Percentiles rank a stretch among this genome's conserved stretches.
phyloP scores from a whole-genome alignment of 768 basidiomycete species.

The Mycena capillaripes region DNA sequence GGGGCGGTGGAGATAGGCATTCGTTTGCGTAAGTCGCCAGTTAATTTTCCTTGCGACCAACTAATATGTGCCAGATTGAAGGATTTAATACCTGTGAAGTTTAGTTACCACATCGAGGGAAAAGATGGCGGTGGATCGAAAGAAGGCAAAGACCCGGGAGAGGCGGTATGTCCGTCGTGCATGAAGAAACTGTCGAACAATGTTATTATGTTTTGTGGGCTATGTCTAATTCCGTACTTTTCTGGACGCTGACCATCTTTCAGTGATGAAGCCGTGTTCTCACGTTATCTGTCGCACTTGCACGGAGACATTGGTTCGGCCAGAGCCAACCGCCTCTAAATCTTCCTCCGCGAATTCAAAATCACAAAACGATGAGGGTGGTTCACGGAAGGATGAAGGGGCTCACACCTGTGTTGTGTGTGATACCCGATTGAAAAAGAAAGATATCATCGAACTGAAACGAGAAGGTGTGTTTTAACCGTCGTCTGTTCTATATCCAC shows the following conservation, averaged over 20 bases:
- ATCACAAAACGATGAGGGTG: background rate
- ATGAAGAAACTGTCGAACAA: constrained; percentile 89
- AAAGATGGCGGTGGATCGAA: constrained; percentile 52
- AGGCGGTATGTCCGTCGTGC: constrained; percentile 90
- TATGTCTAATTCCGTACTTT: background rate
- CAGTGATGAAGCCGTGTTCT: constrained; percentile 89
- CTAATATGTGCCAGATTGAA: constrained; percentile 71
- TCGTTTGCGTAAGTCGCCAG: constrained; percentile 72
- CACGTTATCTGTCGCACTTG: constrained; percentile 96
- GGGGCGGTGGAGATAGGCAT: constrained; percentile 85
- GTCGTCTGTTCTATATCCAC: background rate
- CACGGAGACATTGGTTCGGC: constrained; percentile 86
- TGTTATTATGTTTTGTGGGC: constrained; percentile 76
- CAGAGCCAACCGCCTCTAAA: constrained; percentile 62
- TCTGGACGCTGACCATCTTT: background rate
- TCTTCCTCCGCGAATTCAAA: background rate
- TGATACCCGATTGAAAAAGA: constrained; percentile 72
- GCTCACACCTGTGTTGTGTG: constrained; percentile 83
- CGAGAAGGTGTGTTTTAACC: constrained; percentile 78
- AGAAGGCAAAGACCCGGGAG: constrained; percentile 63
- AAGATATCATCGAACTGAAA: constrained; percentile 86
- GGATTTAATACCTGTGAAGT: constrained; percentile 84
- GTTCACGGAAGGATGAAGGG: background rate
- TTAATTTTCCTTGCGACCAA: constrained; percentile 12
- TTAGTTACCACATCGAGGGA: constrained; percentile 66